Conservation (phyloP, 208 protist species). For the Leishmania tarentolae region DNA sequence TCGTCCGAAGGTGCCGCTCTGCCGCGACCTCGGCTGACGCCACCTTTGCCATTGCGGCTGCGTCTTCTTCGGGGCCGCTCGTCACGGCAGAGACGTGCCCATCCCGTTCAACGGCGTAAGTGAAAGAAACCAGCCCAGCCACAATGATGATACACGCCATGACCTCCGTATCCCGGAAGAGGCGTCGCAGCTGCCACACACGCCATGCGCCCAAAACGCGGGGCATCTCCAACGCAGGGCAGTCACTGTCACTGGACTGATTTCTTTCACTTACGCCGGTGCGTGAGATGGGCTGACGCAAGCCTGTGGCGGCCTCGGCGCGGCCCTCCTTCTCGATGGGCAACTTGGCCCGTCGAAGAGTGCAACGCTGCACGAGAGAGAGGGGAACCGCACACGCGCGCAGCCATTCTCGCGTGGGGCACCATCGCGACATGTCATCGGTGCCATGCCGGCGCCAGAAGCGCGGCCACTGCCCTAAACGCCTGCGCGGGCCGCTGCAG, state of each 20-base stretch:
- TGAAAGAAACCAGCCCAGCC: conserved; percentile 47
- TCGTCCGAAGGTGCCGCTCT: not conserved
- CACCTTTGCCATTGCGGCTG: not conserved
- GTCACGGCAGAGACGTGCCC: too few species aligned
- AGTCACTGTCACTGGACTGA: not conserved
- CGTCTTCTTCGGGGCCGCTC: not conserved
- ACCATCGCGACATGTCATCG: not conserved
- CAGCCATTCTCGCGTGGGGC: not conserved
- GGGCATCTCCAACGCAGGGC: not conserved
- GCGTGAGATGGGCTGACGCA: not conserved
- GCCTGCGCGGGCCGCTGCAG: not conserved
- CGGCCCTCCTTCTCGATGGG: not conserved
- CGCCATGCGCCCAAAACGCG: not conserved
- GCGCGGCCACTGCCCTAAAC: not conserved
- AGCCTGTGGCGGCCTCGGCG: not conserved
- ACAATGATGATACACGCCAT: conserved; percentile 39
- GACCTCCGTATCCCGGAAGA: conserved; percentile 28
- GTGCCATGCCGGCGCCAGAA: not conserved
- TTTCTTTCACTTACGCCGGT: too few species aligned
- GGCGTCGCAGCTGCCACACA: not conserved
- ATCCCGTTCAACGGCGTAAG: conserved; percentile 28
- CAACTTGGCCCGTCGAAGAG: not conserved
- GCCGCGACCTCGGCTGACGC: not conserved
- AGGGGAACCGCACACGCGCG: not conserved
- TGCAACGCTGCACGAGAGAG: not conserved